Evolutionary conservation across 805 yeast genomes (phyloP).

Genomic region (Metschnikowia sp.): DNA sequence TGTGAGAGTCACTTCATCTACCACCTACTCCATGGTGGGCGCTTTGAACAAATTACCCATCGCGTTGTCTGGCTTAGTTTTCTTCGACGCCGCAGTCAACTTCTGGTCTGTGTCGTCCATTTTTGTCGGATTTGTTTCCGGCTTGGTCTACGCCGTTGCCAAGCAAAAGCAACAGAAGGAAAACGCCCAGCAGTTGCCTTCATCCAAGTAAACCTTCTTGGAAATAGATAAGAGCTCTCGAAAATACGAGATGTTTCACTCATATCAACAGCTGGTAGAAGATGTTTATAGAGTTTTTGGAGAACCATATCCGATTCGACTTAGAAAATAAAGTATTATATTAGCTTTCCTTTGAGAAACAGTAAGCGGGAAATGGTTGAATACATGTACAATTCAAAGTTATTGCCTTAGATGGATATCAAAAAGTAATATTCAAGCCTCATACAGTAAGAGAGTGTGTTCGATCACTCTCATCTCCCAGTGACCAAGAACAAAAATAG

Average conservation of each 20-base stretch:
- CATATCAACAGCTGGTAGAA: background rate
- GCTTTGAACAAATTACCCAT: conserved; percentile 97
- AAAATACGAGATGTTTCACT: no score
- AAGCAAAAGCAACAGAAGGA: conserved; percentile 80
- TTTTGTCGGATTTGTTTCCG: conserved; percentile 90
- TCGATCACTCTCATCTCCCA: no score
- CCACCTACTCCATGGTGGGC: conserved; percentile 99
- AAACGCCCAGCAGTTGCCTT: conserved; percentile 30
- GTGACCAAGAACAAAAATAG: no score
- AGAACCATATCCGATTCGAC: no score
- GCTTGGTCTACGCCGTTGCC: conserved; percentile 92
- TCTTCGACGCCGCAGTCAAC: conserved; percentile 94
- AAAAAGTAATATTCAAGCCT: no score
- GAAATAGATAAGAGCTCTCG: background rate
- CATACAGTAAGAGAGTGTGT: no score
- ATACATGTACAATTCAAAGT: no score
- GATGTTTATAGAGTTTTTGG: conserved; percentile 1
- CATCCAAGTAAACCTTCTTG: conserved; percentile 12
- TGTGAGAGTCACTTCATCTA: conserved; percentile 97
- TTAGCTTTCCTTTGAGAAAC: no score
- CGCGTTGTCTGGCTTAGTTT: conserved; percentile 89
- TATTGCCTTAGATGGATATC: no score
- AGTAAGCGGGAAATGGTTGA: no score
- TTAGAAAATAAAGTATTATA: no score
- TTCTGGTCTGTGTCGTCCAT: conserved; percentile 89